A percentile compares a stretch with the other conserved stretches of the same genome.
phyloP scores from a whole-genome alignment of 345 rosid species.

The Aurinia saxatilis region DNA sequence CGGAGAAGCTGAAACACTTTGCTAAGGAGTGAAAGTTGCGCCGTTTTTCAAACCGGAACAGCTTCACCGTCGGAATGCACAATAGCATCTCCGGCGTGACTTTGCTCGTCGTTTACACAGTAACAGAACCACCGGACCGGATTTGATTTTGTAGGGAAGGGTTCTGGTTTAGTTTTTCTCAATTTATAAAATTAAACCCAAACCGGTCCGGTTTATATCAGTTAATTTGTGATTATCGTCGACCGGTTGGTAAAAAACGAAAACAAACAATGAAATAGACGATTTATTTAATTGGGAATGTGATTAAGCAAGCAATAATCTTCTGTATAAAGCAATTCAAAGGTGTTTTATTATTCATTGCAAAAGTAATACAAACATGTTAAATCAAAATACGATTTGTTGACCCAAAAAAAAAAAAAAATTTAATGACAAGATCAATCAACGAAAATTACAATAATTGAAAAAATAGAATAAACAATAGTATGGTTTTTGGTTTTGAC shows the following conservation, averaged over 20 bases:
- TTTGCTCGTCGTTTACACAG: background rate
- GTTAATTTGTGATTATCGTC: too few relatives aligned
- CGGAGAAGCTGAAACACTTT: background rate
- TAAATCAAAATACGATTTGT: too few relatives aligned
- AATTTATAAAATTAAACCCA: too few relatives aligned
- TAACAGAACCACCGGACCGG: too few relatives aligned
- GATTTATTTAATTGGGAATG: too few relatives aligned
- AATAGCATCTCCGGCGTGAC: conserved; percentile 8
- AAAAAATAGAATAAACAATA: background rate
- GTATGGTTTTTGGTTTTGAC: background rate
- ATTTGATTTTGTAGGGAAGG: too few relatives aligned
- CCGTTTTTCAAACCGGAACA: background rate
- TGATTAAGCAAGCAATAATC: too few relatives aligned
- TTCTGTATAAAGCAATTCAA: too few relatives aligned
- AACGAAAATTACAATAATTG: background rate
- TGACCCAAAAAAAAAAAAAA: conserved; percentile 1
- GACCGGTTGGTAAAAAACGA: too few relatives aligned
- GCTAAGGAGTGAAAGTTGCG: conserved; percentile 1
- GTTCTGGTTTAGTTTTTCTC: too few relatives aligned
- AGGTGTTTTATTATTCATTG: background rate
- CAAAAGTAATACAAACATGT: conserved; percentile 3
- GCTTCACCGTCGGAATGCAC: conserved; percentile 2
- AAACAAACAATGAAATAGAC: too few relatives aligned
- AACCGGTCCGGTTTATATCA: too few relatives aligned
- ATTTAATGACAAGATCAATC: background rate